These are phyloP conservation scores for Phallus indusiatus DNA, from an alignment of 768 basidiomycete genomes.

Conservation along the genomic window DNA sequence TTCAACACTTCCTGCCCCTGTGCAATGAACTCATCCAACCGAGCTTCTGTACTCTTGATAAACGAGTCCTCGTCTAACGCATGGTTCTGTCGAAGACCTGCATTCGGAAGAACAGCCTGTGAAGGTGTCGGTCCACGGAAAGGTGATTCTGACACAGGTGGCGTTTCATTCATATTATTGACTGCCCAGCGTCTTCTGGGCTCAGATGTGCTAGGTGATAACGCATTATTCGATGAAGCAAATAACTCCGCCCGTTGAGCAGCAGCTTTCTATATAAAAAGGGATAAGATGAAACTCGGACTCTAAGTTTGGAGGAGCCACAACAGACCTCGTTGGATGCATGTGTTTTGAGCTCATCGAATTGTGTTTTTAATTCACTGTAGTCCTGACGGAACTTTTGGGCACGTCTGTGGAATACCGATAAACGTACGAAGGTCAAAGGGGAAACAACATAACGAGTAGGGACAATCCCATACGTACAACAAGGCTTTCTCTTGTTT, in stretches of 20 bases:
- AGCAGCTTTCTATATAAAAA: conserved; percentile 40
- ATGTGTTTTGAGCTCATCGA: conserved; percentile 67
- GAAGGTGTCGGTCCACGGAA: conserved; percentile 48
- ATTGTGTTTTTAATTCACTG: conserved; percentile 67
- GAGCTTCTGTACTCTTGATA: conserved; percentile 68
- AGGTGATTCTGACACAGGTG: conserved; percentile 63
- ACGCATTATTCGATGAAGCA: conserved; percentile 28
- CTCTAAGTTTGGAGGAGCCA: neutral
- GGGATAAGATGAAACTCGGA: neutral
- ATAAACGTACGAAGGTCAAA: neutral
- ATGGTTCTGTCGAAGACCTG: conserved; percentile 57
- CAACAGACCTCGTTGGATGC: conserved; percentile 37
- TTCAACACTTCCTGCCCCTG: conserved; percentile 90
- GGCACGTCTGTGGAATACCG: conserved; percentile 64
- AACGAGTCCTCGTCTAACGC: conserved; percentile 87
- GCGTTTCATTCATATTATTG: conserved; percentile 18
- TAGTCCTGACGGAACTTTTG: conserved; percentile 89
- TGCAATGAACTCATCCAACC: conserved; percentile 83
- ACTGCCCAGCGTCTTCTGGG: conserved; percentile 55
- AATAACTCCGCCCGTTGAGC: conserved; percentile 60
- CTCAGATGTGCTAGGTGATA: conserved; percentile 37
- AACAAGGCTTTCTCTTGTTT: conserved; percentile 95
- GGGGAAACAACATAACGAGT: neutral
- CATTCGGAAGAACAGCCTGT: conserved; percentile 37
- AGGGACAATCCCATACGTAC: conserved; percentile 32